Evolutionary conservation across 495 filamentous ascomycete genomes (phyloP).

Genomic region (Neurospora pannonica): DNA sequence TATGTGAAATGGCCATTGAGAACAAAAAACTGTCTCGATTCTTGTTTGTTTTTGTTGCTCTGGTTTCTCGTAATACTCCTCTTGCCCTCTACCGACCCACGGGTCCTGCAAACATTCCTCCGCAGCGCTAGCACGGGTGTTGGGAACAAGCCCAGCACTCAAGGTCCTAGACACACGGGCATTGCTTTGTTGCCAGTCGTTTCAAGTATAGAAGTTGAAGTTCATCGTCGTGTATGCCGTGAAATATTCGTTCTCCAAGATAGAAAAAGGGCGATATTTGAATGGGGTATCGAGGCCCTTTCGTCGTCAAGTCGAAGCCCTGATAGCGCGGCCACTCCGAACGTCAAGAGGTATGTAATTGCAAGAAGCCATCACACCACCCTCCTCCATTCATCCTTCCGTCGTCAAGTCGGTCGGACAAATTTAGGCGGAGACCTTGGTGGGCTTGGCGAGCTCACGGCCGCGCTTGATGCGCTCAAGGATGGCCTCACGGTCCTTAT

Average conservation of each 20-base stretch:
- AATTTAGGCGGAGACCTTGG: slow-evolving; percentile 22
- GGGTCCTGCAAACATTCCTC: not conserved
- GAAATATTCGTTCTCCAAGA: not conserved
- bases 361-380: not conserved
- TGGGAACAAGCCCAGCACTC: not conserved
- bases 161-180: not conserved
- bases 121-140: not conserved
- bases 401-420: not conserved
- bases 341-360: not conserved
- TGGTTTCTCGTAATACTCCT: slow-evolving; percentile 2
- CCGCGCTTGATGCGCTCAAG: slow-evolving; percentile 74
- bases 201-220: not conserved
- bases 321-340: not conserved
- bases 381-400: not conserved
- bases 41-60: slow-evolving; percentile 9
- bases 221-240: not conserved
- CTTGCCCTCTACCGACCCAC: not conserved
- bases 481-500: slow-evolving; percentile 95
- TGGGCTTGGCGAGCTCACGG: slow-evolving; percentile 55
- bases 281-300: not conserved
- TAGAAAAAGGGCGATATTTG: not conserved
- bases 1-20: slow-evolving; percentile 54
- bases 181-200: not conserved
- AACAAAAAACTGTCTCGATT: slow-evolving; percentile 21
- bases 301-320: not conserved